Base-by-base conservation (phyloP, 192 early-diverging fungal species). In the Podila epicladia region DNA sequence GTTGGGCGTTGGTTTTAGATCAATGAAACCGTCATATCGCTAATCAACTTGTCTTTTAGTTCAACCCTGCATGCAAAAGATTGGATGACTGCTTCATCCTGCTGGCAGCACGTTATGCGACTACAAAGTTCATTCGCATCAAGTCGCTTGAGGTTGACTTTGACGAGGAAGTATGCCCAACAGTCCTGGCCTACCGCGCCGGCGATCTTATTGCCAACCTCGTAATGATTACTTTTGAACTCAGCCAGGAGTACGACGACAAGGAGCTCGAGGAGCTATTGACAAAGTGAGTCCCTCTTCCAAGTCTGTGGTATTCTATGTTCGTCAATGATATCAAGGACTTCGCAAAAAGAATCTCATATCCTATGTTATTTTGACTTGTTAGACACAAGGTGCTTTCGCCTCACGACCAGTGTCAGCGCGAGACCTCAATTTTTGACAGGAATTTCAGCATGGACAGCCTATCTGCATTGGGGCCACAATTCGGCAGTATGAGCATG, bases 121-220 rank as follows among this genome's bases (percentile, higher is more conserved):
- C 74, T 12, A 85, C 86, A 12, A 87, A 87, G 69, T 88, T 90
- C 62, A 73, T 90, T 28, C 71, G 87, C 26, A 82, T 88, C 51
- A 80, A 83, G 29, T 87, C 89, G 1, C 50, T 37, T 13, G 87
- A 88, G 32, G 65, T 90, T 20, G 87, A 90, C 17, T 90, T 90
- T 72, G 89, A 90, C 65, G 73, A 87, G 17, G 83, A 87, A 8
- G 89, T 84, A 24, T 87, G 85, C 37, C 87, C 89, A 26, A 86
- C 89, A 19, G 78, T 90, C 5, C 69, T 90, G n/a, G 87, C 66
- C 20, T 90, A 90, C 70, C 80, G 86, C 38, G 82, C 84, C 55
- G 87, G 87, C 5, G 64, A 82, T 3, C 67, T 90, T 3, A 83
- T 90, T 15, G 82, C 87, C 49, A 90, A 90, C 57, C 67, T 90